phyloP scores from a whole-genome alignment of 2,329 filamentous ascomycete genomes.

The Thelonectria olida region DNA sequence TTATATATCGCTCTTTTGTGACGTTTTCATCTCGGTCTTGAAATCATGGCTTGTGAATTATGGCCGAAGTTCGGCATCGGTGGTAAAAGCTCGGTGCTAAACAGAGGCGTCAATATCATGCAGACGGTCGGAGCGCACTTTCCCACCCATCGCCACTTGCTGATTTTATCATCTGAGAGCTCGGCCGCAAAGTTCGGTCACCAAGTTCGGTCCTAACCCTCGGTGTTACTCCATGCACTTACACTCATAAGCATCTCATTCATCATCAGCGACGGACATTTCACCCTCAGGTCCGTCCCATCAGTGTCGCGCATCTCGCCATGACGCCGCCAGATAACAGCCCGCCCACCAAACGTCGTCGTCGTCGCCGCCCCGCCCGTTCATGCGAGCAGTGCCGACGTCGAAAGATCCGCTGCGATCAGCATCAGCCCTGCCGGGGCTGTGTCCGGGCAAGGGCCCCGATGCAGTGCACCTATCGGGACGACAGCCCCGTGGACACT shows the following conservation, averaged over 20 bases:
- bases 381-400: slow-evolving; percentile 40
- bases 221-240: slow-evolving; percentile 22
- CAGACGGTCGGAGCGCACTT: no score
- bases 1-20: neutral
- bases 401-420: slow-evolving; percentile 36
- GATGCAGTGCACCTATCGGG: slow-evolving; percentile 38
- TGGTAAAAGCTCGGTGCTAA: slow-evolving; percentile 13
- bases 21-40: neutral
- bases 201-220: slow-evolving; percentile 29
- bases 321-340: slow-evolving; percentile 20
- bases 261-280: neutral
- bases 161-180: no score
- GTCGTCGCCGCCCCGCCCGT: slow-evolving; percentile 35
- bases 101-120: neutral
- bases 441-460: slow-evolving; percentile 36
- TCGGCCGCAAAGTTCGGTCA: neutral
- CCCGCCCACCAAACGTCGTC: slow-evolving; percentile 33
- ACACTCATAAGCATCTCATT: slow-evolving; percentile 16
- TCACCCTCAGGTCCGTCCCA: slow-evolving; percentile 1
- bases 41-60: neutral
- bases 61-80: slow-evolving; percentile 27
- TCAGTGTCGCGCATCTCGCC: neutral
- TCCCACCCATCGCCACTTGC: no score
- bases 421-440: slow-evolving; percentile 34
- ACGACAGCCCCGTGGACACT: slow-evolving; percentile 18